phyloP scores from a whole-genome alignment of 192 early-diverging fungal species.

The Dispira simplex region DNA sequence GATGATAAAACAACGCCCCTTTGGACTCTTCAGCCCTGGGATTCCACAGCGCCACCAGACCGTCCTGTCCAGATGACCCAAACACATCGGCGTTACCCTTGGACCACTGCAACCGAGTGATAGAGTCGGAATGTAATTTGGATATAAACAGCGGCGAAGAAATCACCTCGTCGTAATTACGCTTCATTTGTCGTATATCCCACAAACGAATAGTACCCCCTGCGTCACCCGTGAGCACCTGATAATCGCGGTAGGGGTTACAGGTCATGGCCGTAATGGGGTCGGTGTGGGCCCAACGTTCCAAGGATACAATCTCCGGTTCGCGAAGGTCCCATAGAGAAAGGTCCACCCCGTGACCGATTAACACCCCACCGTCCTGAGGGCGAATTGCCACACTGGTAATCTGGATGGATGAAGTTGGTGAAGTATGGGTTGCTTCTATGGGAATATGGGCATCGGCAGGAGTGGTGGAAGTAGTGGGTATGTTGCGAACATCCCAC shows the following conservation, averaged over 20 bases:
- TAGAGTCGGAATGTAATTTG: not conserved
- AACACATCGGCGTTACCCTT: not conserved
- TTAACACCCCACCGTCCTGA: not conserved
- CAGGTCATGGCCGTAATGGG: not conserved
- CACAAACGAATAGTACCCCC: not conserved
- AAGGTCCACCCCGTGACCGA: not conserved
- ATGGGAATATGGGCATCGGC: not conserved
- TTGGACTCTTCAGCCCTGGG: not conserved
- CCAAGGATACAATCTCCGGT: not conserved
- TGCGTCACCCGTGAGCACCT: not conserved
- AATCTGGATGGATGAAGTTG: not conserved
- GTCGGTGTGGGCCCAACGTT: not conserved
- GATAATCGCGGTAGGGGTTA: not conserved
- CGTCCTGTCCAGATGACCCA: not conserved
- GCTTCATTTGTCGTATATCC: constrained; percentile 1
- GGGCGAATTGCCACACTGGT: not conserved
- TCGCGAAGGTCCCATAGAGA: not conserved
- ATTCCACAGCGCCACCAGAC: constrained; percentile 1
- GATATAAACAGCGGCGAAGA: not conserved
- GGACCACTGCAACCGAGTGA: constrained; percentile 2
- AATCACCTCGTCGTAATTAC: not conserved
- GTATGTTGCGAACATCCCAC: not conserved
- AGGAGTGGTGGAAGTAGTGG: not conserved
- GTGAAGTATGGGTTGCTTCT: not conserved
- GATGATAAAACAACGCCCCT: not conserved